A percentile compares a stretch with the other conserved stretches of the same genome.
phyloP scores from a whole-genome alignment of 225 moss, liverwort and hornwort genomes.

The Marchantia polymorpha region DNA sequence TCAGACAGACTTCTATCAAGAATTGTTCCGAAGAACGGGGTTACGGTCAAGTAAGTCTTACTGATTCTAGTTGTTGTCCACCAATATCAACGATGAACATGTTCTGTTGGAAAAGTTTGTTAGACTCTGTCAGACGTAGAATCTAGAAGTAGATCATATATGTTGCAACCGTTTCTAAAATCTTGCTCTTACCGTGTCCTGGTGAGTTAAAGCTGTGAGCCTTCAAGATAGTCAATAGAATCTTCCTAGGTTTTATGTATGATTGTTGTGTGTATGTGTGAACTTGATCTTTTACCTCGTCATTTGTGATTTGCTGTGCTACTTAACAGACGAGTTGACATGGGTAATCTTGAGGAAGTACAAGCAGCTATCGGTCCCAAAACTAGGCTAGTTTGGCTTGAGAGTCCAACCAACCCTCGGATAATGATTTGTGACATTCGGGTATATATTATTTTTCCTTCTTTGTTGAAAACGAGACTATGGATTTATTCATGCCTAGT shows the following conservation, averaged over 20 bases:
- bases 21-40: constrained; percentile 69
- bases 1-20: constrained; percentile 77
- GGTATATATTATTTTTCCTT: constrained; percentile 24
- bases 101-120: not conserved
- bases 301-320: not conserved
- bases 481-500: not conserved
- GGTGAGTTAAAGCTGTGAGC: not conserved
- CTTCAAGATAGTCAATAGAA: not conserved
- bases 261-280: not conserved
- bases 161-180: no score
- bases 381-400: constrained; percentile 85
- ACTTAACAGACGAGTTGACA: constrained; percentile 66
- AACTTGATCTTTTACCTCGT: not conserved
- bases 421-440: constrained; percentile 81
- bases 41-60: constrained; percentile 61
- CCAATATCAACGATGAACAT: not conserved
- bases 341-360: constrained; percentile 63
- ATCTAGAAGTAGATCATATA: no score
- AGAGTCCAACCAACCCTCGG: constrained; percentile 90
- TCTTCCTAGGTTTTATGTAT: not conserved
- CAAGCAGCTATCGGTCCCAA: constrained; percentile 60
- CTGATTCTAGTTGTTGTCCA: not conserved
- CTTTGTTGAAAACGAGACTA: not conserved
- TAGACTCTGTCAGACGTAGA: not conserved
- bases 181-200: not conserved